Base-by-base conservation (phyloP, 208 protist species). In the Trypanosomatidae sp. region DNA sequence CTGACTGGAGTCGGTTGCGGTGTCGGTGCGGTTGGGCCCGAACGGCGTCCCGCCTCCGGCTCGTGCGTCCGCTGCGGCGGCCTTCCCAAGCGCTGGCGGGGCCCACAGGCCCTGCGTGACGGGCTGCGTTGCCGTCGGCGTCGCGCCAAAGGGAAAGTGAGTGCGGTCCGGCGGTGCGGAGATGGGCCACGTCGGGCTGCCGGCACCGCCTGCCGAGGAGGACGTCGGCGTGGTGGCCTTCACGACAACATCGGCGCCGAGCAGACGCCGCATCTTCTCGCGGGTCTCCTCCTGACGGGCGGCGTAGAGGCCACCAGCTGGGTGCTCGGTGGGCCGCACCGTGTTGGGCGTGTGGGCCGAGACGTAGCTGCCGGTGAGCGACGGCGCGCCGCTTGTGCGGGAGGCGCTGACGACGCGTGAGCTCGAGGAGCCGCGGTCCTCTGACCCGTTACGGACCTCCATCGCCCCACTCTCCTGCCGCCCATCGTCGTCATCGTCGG, bases 281-380 rank as follows among this genome's bases (percentile, higher is more conserved):
- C 87, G 90, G 73, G 86, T 86, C 56, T 89, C 82, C 25, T 88
- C 87, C 22, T 94, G 77, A 6, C 80, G n/a, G n/a, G n/a, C 75
- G 28, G 52, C 52, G 15, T 68, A 66, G 9, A 74, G 50, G 12
- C 69, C 69, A 28, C 75, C 69, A 7, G 52, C n/a, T 28, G 66
- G 69, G 64, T 71, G 69, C 9, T 62, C 59, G 5, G 28, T 44
- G 17, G 75, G 75, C 9, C 75, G 75, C 28, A 74, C 30, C 25
- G 75, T 67, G 3, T 43, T 69, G 8, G 75, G 75, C 1, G 75
- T 79, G 41, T 79, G 75, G 36, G 67, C 75, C 17, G 69, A 66
- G 62, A 70, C 55, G 19, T 30, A 43, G 30, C 75, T 74, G 17
- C 69, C 75, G 2, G 78, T 28, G 39, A 70, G 13, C 5, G 75